A percentile compares a stretch with the other conserved stretches of the same genome.
Conservation (phyloP, 257 asterid species). For the Plectranthus barbatus region DNA sequence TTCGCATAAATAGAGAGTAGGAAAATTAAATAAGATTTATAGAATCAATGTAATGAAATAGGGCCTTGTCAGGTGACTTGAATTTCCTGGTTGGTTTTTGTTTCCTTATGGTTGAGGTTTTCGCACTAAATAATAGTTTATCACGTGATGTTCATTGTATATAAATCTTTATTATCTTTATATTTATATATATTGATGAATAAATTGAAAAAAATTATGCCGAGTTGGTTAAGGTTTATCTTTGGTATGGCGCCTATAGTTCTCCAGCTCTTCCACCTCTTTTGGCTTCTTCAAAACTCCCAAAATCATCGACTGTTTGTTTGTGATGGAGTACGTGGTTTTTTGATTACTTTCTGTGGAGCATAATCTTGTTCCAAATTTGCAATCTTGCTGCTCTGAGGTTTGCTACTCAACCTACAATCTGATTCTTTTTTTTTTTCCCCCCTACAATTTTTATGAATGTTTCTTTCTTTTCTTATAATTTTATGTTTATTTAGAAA, state of each 20-base stretch:
- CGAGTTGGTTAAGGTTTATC: not conserved
- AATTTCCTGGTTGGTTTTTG: not conserved
- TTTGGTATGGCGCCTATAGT: not conserved
- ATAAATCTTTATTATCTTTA: no score
- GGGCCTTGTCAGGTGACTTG: conserved; percentile 6
- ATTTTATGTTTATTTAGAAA: not conserved
- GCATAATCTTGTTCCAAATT: conserved; percentile 23
- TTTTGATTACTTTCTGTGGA: not conserved
- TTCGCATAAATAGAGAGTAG: no score
- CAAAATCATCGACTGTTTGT: not conserved
- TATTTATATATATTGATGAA: no score
- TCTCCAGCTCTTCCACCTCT: conserved; percentile 6
- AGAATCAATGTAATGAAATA: not conserved
- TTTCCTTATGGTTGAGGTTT: not conserved
- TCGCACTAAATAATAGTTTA: not conserved
- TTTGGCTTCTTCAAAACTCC: conserved; percentile 8
- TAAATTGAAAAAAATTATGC: not conserved
- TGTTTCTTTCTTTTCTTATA: conserved; percentile 3
- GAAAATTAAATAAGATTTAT: not conserved
- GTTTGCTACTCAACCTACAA: conserved; percentile 19
- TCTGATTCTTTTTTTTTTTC: conserved; percentile 35
- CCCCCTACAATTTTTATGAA: not conserved
- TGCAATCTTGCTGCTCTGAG: conserved; percentile 15
- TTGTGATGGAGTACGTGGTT: not conserved
- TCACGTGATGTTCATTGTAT: conserved; percentile 2